Conservation (phyloP, 441 rosid genomes). For the Erysimum cheiri region DNA sequence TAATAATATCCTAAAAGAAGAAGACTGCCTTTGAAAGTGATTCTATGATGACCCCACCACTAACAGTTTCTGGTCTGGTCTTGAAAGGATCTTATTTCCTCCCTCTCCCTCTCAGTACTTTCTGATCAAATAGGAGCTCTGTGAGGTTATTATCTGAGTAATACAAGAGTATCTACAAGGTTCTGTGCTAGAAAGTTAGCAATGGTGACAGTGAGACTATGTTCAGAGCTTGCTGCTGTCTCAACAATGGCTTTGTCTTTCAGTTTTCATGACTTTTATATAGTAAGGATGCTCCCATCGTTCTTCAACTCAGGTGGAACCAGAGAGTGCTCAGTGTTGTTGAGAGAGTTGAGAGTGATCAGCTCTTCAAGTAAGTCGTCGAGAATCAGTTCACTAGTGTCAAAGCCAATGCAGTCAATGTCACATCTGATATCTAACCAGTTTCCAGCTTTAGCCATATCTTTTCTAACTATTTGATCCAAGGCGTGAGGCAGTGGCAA, state of each 20-base stretch:
- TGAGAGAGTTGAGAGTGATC: conserved; percentile 34
- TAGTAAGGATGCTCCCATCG: conserved; percentile 25
- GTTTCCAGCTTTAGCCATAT: conserved; percentile 66
- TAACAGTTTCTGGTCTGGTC: conserved; percentile 36
- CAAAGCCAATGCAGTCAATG: conserved; percentile 59
- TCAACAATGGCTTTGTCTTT: conserved; percentile 33
- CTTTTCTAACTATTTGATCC: conserved; percentile 85
- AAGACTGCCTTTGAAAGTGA: conserved; percentile 39
- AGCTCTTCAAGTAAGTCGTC: conserved; percentile 73
- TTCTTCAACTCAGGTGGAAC: conserved; percentile 27
- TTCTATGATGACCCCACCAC: conserved; percentile 39
- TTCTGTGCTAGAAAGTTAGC: conserved; percentile 39
- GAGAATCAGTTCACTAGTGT: conserved; percentile 72
- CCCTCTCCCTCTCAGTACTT: conserved; percentile 15
- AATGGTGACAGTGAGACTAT: conserved; percentile 35
- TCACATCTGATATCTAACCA: conserved; percentile 85
- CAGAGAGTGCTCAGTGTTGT: conserved; percentile 26
- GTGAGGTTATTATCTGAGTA: conserved; percentile 40
- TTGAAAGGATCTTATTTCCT: conserved; percentile 37
- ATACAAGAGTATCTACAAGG: conserved; percentile 41
- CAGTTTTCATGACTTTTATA: conserved; percentile 26
- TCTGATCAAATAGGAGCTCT: conserved; percentile 23
- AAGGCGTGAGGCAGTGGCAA: conserved; percentile 64
- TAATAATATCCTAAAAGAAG: conserved; percentile 30
- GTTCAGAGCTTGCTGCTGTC: conserved; percentile 27